Evolutionary conservation across 2,329 filamentous ascomycete species (phyloP), one percentile per base, ranked within the genome.

Genomic region (Dissoconium aciculare): DNA sequence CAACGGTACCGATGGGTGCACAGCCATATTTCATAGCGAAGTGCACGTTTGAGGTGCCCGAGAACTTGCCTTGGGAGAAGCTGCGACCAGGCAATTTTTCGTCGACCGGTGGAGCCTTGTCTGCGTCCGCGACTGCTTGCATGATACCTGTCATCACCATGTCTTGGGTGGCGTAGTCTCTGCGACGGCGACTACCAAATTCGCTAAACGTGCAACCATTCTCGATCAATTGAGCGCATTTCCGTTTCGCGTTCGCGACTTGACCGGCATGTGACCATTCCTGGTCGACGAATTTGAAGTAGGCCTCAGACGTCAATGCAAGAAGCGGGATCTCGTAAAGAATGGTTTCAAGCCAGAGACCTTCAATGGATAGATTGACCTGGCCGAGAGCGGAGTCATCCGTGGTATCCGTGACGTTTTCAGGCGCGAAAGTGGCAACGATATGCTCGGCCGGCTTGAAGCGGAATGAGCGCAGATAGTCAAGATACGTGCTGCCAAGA

Each of bases 251-350:
- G 44, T 77, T 77, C 29, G 92, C 77, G 48, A 92, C 74, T 54
- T 98, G 89, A 3, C 77, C 78, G 4, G 79, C 70, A 47, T 95
- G 79, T 45, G 70, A 76, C 89, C 89, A 98, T 53, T 94, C 85
- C 31, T 60, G 81, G 51, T 98, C 84, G 63, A 84, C 82, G 58
- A 93, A 95, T 51, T 81, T 84, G 67, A 98, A 98, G 60, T 94
- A 98, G 29, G 89, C 83, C 56, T 98, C 87, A 28, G 84, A 94
- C 1, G 87, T 82, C 41, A 98, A 58, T 3, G 91, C 84, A 12
- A 98, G 67, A 13, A 98, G 67, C 0, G 89, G 89, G 35, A 98
- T 94, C 59, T 98, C 89, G 59, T 98, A 98, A 14, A 98, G 70
- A 35, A 98, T 98, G 0, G 89, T 95, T 44, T 94, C 84, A 5